Percentiles rank a stretch among this genome's conserved stretches.
Evolutionary conservation across 768 basidiomycete species (phyloP).

Genomic region (Lepiota venenata): DNA sequence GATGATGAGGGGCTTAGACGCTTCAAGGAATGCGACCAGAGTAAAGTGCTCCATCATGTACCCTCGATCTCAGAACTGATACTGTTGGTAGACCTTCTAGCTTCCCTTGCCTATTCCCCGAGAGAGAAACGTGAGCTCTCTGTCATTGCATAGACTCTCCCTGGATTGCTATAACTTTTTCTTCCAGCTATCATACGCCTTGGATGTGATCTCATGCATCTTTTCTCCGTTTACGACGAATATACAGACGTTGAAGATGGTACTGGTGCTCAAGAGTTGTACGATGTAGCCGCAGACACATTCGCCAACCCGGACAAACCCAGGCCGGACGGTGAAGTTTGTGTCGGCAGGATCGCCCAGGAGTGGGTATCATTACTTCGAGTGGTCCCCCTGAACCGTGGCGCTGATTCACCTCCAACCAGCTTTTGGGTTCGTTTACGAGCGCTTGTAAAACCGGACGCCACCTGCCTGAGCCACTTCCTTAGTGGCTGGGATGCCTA

Average conservation of each 20-base stretch:
- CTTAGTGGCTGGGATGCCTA: slow-evolving; percentile 39
- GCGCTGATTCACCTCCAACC: neutral
- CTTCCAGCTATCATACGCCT: slow-evolving; percentile 19
- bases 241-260: slow-evolving; percentile 21
- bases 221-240: slow-evolving; percentile 29
- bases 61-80: neutral
- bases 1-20: neutral
- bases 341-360: neutral
- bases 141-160: neutral
- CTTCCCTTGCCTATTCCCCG: neutral
- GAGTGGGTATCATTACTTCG: neutral
- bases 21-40: slow-evolving; percentile 1
- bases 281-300: neutral
- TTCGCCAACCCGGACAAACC: neutral
- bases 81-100: neutral
- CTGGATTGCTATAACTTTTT: neutral
- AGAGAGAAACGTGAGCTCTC: neutral
- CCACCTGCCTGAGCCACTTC: slow-evolving; percentile 21
- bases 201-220: slow-evolving; percentile 28
- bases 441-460: slow-evolving; percentile 10
- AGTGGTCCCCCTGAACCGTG: neutral
- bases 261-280: neutral
- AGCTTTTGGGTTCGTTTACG: slow-evolving; percentile 22
- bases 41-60: neutral
- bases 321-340: neutral